Percentiles rank a stretch among this genome's conserved stretches.
Conservation (phyloP, 352 stramenopile species). For the Globisporangium alternatum region DNA sequence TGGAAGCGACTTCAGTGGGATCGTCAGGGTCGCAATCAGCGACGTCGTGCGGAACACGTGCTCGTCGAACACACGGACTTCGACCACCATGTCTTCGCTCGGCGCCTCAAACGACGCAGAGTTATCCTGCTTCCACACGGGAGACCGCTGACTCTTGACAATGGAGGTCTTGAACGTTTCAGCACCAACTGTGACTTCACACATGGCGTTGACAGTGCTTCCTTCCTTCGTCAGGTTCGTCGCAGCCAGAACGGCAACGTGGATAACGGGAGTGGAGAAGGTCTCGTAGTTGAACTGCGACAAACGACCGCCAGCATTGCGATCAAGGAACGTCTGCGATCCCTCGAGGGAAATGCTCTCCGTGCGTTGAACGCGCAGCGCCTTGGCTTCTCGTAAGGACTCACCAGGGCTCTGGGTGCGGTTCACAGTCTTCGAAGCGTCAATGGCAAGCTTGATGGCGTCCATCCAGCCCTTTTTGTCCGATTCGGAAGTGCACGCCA, state of each 20-base stretch:
- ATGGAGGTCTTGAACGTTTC: constrained; percentile 85
- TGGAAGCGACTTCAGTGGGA: constrained; percentile 75
- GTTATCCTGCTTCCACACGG: constrained; percentile 87
- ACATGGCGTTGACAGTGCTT: constrained; percentile 75
- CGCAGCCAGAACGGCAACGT: constrained; percentile 76
- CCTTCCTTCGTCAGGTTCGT: constrained; percentile 78
- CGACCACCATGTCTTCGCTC: constrained; percentile 77
- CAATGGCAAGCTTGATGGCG: constrained; percentile 79
- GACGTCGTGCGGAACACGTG: constrained; percentile 76
- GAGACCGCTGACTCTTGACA: constrained; percentile 77
- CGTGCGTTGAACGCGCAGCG: constrained; percentile 60
- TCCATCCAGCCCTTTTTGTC: constrained; percentile 89
- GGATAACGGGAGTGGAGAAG: constrained; percentile 76
- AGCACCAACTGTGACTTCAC: constrained; percentile 75
- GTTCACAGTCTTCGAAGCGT: constrained; percentile 81
- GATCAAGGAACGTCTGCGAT: constrained; percentile 53
- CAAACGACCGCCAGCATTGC: constrained; percentile 61
- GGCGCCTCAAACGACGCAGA: constrained; percentile 77
- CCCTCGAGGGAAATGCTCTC: constrained; percentile 67
- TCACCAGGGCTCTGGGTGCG: constrained; percentile 51
- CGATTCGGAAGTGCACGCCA: constrained; percentile 80
- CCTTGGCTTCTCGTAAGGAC: constrained; percentile 49
- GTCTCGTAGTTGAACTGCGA: constrained; percentile 87
- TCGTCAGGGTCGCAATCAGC: constrained; percentile 71
- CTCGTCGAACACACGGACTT: constrained; percentile 82